Evolutionary conservation across 1,139 yeast species (phyloP).

Genomic region (Saccharomycopsis hybrid): DNA sequence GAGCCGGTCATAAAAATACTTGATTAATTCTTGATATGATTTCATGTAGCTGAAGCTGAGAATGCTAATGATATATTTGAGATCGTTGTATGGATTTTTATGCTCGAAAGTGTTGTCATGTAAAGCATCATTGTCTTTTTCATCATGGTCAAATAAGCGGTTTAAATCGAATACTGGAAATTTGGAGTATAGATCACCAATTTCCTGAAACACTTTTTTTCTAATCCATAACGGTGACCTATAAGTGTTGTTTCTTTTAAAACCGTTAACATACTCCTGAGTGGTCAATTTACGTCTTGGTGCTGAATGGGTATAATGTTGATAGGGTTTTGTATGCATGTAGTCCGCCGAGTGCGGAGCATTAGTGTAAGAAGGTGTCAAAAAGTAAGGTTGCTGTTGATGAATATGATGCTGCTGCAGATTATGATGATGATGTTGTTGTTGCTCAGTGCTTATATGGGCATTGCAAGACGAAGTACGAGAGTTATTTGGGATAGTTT

Average conservation of each 20-base stretch:
- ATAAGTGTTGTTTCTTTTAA: conserved; percentile 13
- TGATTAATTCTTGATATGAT: conserved; percentile 19
- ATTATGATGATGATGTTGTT: not conserved
- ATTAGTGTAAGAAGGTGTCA: not conserved
- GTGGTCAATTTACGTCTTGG: too few relatives aligned
- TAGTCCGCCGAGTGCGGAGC: not conserved
- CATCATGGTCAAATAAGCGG: not conserved
- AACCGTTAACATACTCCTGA: conserved; percentile 8
- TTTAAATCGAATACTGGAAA: conserved; percentile 19
- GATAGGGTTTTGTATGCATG: not conserved
- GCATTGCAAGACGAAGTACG: too few relatives aligned
- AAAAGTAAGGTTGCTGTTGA: too few relatives aligned
- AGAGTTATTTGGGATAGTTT: too few relatives aligned
- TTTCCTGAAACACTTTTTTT: conserved; percentile 18
- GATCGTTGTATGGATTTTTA: conserved; percentile 4
- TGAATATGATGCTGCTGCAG: not conserved
- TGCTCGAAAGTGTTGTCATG: too few relatives aligned
- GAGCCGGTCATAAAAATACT: conserved; percentile 20
- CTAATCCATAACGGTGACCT: conserved; percentile 19
- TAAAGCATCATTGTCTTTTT: too few relatives aligned
- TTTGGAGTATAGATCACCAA: conserved; percentile 19
- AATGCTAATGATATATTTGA: conserved; percentile 12
- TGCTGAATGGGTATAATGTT: too few relatives aligned
- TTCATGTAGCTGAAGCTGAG: conserved; percentile 20
- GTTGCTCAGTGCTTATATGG: too few relatives aligned